Conservation (phyloP, 352 stramenopile species). For the Phytophthora hibernalis region DNA sequence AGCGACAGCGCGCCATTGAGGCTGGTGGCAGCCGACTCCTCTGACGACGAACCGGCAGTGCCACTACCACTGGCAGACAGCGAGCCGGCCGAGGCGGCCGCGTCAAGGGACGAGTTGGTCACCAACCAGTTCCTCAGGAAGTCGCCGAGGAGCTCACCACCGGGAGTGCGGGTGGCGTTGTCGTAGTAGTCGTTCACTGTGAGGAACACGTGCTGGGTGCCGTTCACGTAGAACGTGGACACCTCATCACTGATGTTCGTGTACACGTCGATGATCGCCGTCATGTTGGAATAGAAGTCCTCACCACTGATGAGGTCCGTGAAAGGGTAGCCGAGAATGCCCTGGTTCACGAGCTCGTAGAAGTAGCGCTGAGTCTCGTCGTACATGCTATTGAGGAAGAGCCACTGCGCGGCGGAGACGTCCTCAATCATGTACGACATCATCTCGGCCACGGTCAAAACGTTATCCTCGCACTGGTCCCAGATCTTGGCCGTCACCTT, state of each 20-base stretch:
- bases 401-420: conserved; percentile 57
- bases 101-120: conserved; percentile 45
- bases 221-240: conserved; percentile 59
- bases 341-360: conserved; percentile 63
- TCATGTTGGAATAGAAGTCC: conserved; percentile 69
- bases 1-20: conserved; percentile 26
- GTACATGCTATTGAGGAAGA: conserved; percentile 72
- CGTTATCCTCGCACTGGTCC: conserved; percentile 54
- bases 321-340: conserved; percentile 65
- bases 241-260: conserved; percentile 52
- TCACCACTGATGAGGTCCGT: conserved; percentile 53
- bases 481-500: conserved; percentile 46
- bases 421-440: conserved; percentile 60
- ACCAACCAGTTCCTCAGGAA: conserved; percentile 50
- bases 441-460: conserved; percentile 54
- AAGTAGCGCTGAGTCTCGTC: conserved; percentile 73
- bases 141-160: conserved; percentile 38
- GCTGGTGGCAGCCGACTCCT: conserved; percentile 21
- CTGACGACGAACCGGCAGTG: conserved; percentile 16
- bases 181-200: conserved; percentile 54
- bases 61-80: conserved; percentile 18
- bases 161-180: conserved; percentile 51
- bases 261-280: conserved; percentile 59
- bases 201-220: conserved; percentile 61
- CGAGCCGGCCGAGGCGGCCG: conserved; percentile 25